Conservation (phyloP, 805 yeast species). For the Saccharomyces jurei region DNA sequence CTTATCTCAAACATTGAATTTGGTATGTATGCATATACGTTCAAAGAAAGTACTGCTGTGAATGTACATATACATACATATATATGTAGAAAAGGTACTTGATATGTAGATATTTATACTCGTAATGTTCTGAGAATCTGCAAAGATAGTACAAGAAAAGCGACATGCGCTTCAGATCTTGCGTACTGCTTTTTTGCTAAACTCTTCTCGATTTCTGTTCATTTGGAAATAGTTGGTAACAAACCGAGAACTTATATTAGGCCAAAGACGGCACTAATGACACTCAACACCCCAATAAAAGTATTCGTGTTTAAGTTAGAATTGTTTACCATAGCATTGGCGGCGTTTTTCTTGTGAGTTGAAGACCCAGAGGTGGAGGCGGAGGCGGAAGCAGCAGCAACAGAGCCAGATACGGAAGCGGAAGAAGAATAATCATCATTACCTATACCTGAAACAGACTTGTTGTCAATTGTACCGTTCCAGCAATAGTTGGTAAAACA, state of each 20-base stretch:
- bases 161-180: neutral
- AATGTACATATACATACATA: neutral
- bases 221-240: constrained; percentile 34
- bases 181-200: constrained; percentile 19
- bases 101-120: neutral
- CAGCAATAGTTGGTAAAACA: constrained; percentile 76
- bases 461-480: constrained; percentile 40
- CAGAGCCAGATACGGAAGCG: constrained; percentile 3
- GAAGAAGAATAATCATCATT: constrained; percentile 9
- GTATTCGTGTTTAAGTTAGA: constrained; percentile 53
- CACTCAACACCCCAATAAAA: constrained; percentile 71
- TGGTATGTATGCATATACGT: neutral
- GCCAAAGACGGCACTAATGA: constrained; percentile 72
- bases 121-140: neutral
- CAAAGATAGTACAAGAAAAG: neutral
- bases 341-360: constrained; percentile 3
- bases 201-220: constrained; percentile 54
- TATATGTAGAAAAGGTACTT: neutral
- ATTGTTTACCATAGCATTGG: constrained; percentile 53
- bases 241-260: constrained; percentile 40
- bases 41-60: neutral
- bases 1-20: neutral
- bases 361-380: constrained; percentile 38
- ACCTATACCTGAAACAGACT: constrained; percentile 16
- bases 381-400: neutral